Evolutionary conservation across 345 rosid species (phyloP), one percentile per base, ranked within the genome.

Genomic region (Melaleuca quinquenervia): DNA sequence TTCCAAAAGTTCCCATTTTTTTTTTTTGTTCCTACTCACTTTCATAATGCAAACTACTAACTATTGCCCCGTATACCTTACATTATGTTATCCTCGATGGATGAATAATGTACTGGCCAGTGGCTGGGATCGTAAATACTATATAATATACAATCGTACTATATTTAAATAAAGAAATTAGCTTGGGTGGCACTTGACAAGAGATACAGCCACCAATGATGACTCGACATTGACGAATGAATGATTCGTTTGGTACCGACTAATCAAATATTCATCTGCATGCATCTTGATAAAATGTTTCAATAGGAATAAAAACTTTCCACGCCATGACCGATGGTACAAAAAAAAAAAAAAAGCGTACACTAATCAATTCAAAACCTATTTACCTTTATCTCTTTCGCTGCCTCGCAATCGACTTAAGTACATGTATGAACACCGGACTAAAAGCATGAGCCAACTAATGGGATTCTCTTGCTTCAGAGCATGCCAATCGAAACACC

Each of bases 131-230:
- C 18, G 78, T 2, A 41, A 32, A 18, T 32, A 70, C 78, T 70
- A 70, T 32, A 70, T 18, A 8, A 11, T 8, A 70, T 48, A 8
- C 8, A 36, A 36, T 9, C 22, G 26, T 36, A 36, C 48, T 18
- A 0, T 6, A 70, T 24, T 70, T 70, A 0, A 32, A 70, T 5
- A 36, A 70, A 36, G 32, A 13, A 36, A 9, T 70, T 9, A 20
- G 48, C 36, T 36, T 21, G 9, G 0, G 3, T 36, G 24, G 18
- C 1, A n/a, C n/a, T n/a, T n/a, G n/a, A n/a, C n/a, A n/a, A 1
- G 0, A 36, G 26, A 36, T 4, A 18, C 3, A 12, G 3, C 24
- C 48, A 18, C 12, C 0, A 36, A 29, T 29, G 15, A 29, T 18
- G 6, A 62, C 10, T 29, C 3, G 14, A 10, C 36, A 36, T 18